These are phyloP conservation scores for Brettanomyces anomalus DNA, from an alignment of 805 yeast species.

Conservation along the genomic window DNA sequence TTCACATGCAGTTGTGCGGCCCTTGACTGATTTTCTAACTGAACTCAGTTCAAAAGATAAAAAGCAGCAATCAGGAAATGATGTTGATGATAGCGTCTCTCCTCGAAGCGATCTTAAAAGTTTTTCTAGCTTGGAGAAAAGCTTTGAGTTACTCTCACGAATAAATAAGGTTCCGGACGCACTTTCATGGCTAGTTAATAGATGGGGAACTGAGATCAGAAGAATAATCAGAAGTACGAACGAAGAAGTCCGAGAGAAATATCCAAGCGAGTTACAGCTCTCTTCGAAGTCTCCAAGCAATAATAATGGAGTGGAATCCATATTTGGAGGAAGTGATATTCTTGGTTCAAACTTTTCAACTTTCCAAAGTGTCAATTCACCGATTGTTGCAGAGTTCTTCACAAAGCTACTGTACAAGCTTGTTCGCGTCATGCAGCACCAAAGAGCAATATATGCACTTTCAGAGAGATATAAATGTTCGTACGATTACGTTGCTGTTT, in stretches of 20 bases:
- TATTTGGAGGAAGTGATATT: conserved; percentile 13
- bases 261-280: conserved; percentile 25
- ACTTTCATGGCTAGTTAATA: conserved; percentile 41
- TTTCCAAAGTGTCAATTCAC: conserved; percentile 31
- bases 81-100: conserved; percentile 10
- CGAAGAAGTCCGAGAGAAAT: conserved; percentile 54
- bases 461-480: conserved; percentile 22
- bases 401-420: conserved; percentile 59
- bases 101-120: conserved; percentile 17
- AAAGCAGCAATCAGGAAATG: not conserved
- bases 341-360: conserved; percentile 20
- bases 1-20: conserved; percentile 22
- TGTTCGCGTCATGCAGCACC: conserved; percentile 58
- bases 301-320: not conserved
- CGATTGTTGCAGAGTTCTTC: conserved; percentile 60
- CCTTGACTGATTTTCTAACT: conserved; percentile 27
- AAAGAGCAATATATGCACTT: conserved; percentile 56
- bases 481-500: conserved; percentile 27
- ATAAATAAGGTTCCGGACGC: conserved; percentile 55
- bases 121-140: conserved; percentile 14
- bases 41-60: conserved; percentile 11
- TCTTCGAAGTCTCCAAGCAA: not conserved
- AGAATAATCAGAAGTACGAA: conserved; percentile 52
- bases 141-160: conserved; percentile 24
- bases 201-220: conserved; percentile 54